Evolutionary conservation across 2,329 filamentous ascomycete genomes (phyloP).

Genomic region (Diaporthe humulicola): DNA sequence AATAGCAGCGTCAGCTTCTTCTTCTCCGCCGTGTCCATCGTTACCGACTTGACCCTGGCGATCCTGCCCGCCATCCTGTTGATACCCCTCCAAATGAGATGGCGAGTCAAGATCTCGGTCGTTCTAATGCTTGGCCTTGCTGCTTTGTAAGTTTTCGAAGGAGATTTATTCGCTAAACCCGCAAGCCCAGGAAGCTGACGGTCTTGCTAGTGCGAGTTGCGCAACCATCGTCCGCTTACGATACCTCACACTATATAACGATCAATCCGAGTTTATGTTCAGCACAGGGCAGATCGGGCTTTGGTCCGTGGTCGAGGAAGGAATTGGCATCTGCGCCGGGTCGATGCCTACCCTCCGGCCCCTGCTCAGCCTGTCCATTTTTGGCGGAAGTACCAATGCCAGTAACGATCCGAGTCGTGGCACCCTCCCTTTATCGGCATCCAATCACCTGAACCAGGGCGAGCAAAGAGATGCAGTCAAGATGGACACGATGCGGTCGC

Average conservation of each 20-base stretch:
- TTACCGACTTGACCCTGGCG: slow-evolving; percentile 51
- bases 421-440: background rate
- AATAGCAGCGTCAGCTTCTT: slow-evolving; percentile 51
- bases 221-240: slow-evolving; percentile 57
- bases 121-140: slow-evolving; percentile 57
- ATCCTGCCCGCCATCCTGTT: slow-evolving; percentile 55
- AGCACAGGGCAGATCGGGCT: slow-evolving; percentile 56
- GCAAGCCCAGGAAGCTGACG: slow-evolving; percentile 30
- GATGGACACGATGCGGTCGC: slow-evolving; percentile 14
- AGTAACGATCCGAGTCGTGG: background rate
- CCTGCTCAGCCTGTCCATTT: slow-evolving; percentile 50
- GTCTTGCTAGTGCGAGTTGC: slow-evolving; percentile 48
- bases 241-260: slow-evolving; percentile 55
- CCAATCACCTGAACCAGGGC: background rate
- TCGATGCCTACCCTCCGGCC: slow-evolving; percentile 61
- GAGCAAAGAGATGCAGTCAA: background rate
- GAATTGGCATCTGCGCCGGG: slow-evolving; percentile 62
- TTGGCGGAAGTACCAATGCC: slow-evolving; percentile 39
- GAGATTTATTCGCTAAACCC: too few species aligned
- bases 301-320: slow-evolving; percentile 63
- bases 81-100: slow-evolving; percentile 57
- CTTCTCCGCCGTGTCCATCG: slow-evolving; percentile 52
- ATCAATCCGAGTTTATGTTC: slow-evolving; percentile 56
- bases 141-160: slow-evolving; percentile 51
- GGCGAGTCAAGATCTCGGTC: slow-evolving; percentile 59